Conservation (phyloP, 306 rosid species). For the Inga oerstediana region DNA sequence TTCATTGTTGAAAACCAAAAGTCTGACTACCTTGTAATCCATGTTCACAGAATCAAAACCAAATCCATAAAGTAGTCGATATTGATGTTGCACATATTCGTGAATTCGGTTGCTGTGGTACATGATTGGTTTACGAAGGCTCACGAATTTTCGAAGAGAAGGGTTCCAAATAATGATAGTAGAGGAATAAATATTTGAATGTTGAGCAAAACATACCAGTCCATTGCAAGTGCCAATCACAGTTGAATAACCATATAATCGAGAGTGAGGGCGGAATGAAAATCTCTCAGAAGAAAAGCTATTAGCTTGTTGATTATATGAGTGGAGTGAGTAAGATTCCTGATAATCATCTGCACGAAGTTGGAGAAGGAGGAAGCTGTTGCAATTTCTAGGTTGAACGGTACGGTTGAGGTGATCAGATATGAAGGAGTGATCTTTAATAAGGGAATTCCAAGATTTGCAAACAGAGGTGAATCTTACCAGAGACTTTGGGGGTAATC, state of each 20-base stretch:
- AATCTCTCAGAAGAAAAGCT: background rate
- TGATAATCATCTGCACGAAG: background rate
- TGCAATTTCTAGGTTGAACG: background rate
- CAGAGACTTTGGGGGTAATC: background rate
- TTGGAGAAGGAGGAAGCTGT: background rate
- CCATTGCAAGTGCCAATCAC: slow-evolving; percentile 17
- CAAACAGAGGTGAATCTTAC: background rate
- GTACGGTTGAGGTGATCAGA: background rate
- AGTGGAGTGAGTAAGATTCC: background rate
- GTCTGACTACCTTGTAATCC: background rate
- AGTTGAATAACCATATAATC: background rate
- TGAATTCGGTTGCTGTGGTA: background rate
- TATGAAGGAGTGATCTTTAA: background rate
- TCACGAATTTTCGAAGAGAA: background rate
- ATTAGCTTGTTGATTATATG: background rate
- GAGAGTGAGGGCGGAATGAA: background rate
- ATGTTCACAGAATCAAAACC: background rate
- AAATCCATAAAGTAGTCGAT: background rate
- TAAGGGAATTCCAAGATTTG: background rate
- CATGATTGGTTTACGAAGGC: background rate
- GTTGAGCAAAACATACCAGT: background rate
- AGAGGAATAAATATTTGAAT: fast-evolving
- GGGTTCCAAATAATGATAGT: background rate
- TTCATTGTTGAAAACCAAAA: background rate
- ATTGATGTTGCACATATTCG: background rate